phyloP scores from a whole-genome alignment of 768 basidiomycete genomes.

The Boletus subcaerulescens region DNA sequence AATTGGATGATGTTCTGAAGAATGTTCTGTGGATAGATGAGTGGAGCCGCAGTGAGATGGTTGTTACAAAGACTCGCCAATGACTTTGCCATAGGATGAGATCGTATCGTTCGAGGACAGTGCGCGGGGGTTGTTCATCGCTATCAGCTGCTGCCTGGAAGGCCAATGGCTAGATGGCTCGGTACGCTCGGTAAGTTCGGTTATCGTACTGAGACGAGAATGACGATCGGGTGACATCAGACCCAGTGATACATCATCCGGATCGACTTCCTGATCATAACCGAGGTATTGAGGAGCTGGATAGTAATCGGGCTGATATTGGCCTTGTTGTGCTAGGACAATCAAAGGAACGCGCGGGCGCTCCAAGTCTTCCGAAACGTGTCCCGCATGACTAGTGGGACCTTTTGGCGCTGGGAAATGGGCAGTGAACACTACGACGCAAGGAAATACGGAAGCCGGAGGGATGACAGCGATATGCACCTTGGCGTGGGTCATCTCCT shows the following conservation, averaged over 20 bases:
- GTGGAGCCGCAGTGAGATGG: background rate
- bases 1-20: constrained; percentile 1
- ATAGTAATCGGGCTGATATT: constrained; percentile 31
- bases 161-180: constrained; percentile 53
- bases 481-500: constrained; percentile 47
- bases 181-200: constrained; percentile 64
- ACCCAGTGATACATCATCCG: constrained; percentile 33
- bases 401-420: constrained; percentile 18
- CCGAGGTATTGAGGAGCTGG: constrained; percentile 21
- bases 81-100: constrained; percentile 62
- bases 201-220: constrained; percentile 58
- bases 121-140: constrained; percentile 41
- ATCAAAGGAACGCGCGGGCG: constrained; percentile 59
- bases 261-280: constrained; percentile 24
- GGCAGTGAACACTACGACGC: constrained; percentile 14
- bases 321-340: constrained; percentile 56
- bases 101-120: constrained; percentile 34
- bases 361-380: constrained; percentile 27
- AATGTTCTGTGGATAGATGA: constrained; percentile 20
- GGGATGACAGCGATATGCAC: constrained; percentile 44
- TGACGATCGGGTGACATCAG: constrained; percentile 29
- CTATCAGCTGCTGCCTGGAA: constrained; percentile 38
- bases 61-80: constrained; percentile 43
- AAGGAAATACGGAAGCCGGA: constrained; percentile 26
- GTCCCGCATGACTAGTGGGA: constrained; percentile 19